A percentile compares a stretch with the other conserved stretches of the same genome.
phyloP scores from a whole-genome alignment of 495 filamentous ascomycete species.

The Annulohypoxylon bovei region DNA sequence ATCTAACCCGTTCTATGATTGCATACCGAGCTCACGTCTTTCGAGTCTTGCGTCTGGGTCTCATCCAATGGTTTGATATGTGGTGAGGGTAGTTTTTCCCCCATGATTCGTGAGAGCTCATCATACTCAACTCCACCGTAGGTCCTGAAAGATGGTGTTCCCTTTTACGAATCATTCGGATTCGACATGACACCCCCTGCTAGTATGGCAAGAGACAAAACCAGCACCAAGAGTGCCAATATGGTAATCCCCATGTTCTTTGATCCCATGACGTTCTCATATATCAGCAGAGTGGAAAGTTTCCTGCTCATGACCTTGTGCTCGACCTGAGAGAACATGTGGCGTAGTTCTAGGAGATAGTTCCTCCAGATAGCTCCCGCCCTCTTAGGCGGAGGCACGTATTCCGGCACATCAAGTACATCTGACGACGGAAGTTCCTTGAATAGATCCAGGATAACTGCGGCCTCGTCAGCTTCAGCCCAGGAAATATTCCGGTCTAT shows the following conservation, averaged over 20 bases:
- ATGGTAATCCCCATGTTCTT: not conserved
- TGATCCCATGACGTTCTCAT: not conserved
- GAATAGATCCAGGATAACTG: not conserved
- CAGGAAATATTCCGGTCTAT: constrained; percentile 6
- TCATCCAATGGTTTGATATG: not conserved
- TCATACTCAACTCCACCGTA: not conserved
- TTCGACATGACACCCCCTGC: not conserved
- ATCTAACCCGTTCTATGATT: no score
- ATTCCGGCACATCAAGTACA: not conserved
- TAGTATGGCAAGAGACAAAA: not conserved
- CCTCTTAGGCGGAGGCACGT: not conserved
- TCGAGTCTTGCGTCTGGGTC: not conserved
- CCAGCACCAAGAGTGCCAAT: not conserved
- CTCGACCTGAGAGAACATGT: not conserved
- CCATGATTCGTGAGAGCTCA: not conserved
- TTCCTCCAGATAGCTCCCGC: not conserved
- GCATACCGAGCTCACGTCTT: no score
- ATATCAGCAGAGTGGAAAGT: not conserved
- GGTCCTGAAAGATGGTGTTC: not conserved
- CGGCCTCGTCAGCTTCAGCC: constrained; percentile 11
- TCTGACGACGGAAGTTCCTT: not conserved
- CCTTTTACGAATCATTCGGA: not conserved
- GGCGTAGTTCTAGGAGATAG: not conserved
- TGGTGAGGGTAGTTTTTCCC: not conserved
- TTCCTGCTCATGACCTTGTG: not conserved